A percentile compares a stretch with the other conserved stretches of the same genome.
These are phyloP conservation scores for Dendrobium nobile DNA, from an alignment of 106 monocot species.

Conservation along the genomic window DNA sequence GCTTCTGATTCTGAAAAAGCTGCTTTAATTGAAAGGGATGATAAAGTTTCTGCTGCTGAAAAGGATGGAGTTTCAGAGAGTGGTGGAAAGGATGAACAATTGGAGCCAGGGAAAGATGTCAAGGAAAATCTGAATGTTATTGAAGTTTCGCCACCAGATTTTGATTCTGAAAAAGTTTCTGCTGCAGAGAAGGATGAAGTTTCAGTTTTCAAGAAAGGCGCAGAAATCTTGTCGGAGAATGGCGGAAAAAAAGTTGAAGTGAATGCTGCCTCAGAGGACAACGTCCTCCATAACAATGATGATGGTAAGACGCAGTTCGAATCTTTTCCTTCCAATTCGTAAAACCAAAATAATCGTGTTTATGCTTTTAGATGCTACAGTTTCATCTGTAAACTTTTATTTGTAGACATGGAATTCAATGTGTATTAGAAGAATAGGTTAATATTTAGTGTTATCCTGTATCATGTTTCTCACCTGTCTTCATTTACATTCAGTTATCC, in stretches of 20 bases:
- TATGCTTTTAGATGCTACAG: background rate
- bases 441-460: background rate
- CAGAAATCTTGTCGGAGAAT: background rate
- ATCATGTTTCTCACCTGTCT: background rate
- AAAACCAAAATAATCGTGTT: background rate
- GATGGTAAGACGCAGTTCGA: background rate
- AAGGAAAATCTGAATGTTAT: background rate
- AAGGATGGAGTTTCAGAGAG: background rate
- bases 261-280: background rate
- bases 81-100: background rate
- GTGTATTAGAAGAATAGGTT: slow-evolving; percentile 1
- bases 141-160: background rate
- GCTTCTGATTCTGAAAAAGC: background rate
- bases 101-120: background rate
- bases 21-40: background rate
- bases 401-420: background rate
- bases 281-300: background rate
- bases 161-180: background rate
- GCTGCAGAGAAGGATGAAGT: background rate
- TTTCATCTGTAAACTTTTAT: background rate
- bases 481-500: background rate
- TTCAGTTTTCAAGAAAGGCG: background rate
- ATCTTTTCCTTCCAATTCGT: background rate
- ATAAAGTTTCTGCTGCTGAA: background rate
- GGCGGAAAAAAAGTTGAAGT: background rate